Percentiles rank a stretch among this genome's conserved stretches.
Evolutionary conservation across 441 rosid genomes (phyloP).

Genomic region (Erodium texanum): DNA sequence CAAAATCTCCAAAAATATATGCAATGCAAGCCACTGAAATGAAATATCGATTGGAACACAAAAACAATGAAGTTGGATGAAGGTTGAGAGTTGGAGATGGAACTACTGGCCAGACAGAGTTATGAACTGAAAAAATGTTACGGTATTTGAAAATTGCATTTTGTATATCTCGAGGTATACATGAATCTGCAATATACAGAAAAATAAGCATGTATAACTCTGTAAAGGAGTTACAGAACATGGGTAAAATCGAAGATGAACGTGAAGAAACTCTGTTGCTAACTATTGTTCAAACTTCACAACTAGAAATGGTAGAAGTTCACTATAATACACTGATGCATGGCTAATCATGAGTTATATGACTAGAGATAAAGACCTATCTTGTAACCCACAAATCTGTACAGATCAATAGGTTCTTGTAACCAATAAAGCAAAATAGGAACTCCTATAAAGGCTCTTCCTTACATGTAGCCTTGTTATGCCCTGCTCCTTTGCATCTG

Average conservation of each 20-base stretch:
- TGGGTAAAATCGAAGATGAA: neutral
- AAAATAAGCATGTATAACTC: too few species aligned
- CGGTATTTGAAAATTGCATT: too few species aligned
- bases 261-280: neutral
- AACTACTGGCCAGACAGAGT: too few species aligned
- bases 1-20: too few species aligned
- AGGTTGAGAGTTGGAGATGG: too few species aligned
- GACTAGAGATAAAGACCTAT: too few species aligned
- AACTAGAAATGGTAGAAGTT: neutral
- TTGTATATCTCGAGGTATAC: too few species aligned
- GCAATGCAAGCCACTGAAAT: too few species aligned
- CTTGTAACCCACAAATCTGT: neutral
- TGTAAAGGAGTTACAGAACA: neutral
- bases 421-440: neutral
- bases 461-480: slow-evolving; percentile 77
- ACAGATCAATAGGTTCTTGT: neutral
- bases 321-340: neutral
- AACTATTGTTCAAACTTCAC: neutral
- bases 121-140: too few species aligned
- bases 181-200: too few species aligned
- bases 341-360: neutral
- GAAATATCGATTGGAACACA: too few species aligned
- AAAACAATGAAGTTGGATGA: too few species aligned
- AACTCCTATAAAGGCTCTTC: slow-evolving; percentile 34
- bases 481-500: slow-evolving; percentile 74